Evolutionary conservation across 2,329 filamentous ascomycete genomes (phyloP), one percentile per base, ranked within the genome.

Genomic region (Neopestalotiopsis sp.): DNA sequence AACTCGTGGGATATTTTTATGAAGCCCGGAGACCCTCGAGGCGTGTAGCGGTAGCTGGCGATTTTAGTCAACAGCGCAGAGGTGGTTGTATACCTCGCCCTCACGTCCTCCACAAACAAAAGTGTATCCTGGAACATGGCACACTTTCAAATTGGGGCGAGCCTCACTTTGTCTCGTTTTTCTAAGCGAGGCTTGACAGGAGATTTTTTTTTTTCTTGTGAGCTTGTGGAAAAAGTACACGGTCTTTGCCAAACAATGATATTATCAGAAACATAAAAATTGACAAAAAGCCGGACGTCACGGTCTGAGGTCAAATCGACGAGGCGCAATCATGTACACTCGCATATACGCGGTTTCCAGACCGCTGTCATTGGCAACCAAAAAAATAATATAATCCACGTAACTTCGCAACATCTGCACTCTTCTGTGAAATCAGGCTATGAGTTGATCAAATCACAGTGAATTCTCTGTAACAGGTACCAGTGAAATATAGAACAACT

Each of bases 1-100:
- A 57, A 66, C 69, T 70, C 49, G 58, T 57, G 65, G 49, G 67
- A 69, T 69, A 28, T 67, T 69, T 69, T 71, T 69, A 59, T 71
- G 69, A 69, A 69, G 68, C 69, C 64, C 61, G 64, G 69, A 69
- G 67, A 67, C 62, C 58, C 63, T 61, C 30, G 38, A 65, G 63
- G 58, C 34, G 63, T 6, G 61, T 34, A 45, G 34, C 24, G 66
- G 61, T 40, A 42, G 28, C 38, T 10, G 24, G 59, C 59, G 59
- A 61, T 61, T 61, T 61, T 61, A 61, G 59, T 61, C 32, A 30
- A 14, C 32, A 61, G 32, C 57, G 59, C n/a, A 20, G 59, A 61
- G 32, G 59, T 34, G 14, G 14, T 28, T 61, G 59, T 61, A 38
- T 7, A 40, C 59, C n/a, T 61, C 59, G 30, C 28, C 59, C 59